Percentiles rank a stretch among this genome's conserved stretches.
Evolutionary conservation across 1,284 basidiomycete genomes (phyloP).

Genomic region (Ustilago tritici): DNA sequence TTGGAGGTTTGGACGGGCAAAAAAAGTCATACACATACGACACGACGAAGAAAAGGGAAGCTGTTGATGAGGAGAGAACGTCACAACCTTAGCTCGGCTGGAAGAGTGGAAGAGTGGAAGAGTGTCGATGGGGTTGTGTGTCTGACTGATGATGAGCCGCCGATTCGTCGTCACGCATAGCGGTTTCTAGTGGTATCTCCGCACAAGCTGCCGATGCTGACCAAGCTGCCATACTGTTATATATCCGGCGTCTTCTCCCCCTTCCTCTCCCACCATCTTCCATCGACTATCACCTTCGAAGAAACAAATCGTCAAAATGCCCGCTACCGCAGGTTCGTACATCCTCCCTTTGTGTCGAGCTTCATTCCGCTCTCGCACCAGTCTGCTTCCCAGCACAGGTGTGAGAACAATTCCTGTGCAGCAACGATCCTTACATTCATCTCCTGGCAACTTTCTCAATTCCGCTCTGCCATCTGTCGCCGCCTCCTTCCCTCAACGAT

Average conservation of each 20-base stretch:
- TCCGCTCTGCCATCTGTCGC: background rate
- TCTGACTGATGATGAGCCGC: conserved; percentile 12
- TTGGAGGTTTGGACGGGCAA: background rate
- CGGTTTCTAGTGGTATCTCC: conserved; percentile 8
- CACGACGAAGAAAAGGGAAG: background rate
- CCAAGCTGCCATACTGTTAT: background rate
- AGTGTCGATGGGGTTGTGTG: background rate
- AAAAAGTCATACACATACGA: conserved; percentile 17
- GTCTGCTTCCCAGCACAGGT: background rate
- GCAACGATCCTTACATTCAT: conserved; percentile 14
- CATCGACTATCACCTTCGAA: background rate
- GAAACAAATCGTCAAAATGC: conserved; percentile 37
- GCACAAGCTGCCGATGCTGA: background rate
- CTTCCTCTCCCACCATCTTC: background rate
- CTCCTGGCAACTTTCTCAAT: conserved; percentile 8
- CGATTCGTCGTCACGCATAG: background rate
- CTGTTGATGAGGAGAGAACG: background rate
- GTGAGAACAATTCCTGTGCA: background rate
- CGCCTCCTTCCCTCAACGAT: background rate
- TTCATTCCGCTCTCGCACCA: background rate
- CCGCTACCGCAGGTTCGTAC: conserved; percentile 57
- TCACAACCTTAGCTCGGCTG: background rate
- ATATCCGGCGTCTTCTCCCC: background rate
- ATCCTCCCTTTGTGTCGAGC: background rate
- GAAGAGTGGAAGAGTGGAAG: background rate